Percentiles rank a stretch among this genome's conserved stretches.
These are phyloP conservation scores for Acacia concinna DNA, from an alignment of 331 rosid genomes.

Conservation along the genomic window DNA sequence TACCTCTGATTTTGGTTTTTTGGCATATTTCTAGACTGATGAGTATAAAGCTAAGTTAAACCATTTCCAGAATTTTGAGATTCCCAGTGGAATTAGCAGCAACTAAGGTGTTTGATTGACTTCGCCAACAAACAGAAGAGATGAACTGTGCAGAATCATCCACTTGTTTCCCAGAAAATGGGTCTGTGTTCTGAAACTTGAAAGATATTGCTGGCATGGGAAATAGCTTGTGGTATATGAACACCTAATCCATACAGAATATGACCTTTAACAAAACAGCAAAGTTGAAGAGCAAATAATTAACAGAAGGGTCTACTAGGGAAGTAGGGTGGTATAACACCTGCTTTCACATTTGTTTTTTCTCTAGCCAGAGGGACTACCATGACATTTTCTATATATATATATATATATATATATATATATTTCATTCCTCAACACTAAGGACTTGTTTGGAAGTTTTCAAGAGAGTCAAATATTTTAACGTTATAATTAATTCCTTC, in stretches of 20 bases:
- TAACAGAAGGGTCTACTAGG: background rate
- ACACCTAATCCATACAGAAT: conserved; percentile 60
- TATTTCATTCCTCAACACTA: background rate
- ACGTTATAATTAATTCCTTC: background rate
- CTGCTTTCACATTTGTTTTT: background rate
- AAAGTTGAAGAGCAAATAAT: conserved; percentile 8
- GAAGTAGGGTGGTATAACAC: background rate
- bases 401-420: background rate
- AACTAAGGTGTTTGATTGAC: conserved; percentile 75
- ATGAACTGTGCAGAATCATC: conserved; percentile 76
- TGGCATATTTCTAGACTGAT: conserved; percentile 26
- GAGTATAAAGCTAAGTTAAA: conserved; percentile 36
- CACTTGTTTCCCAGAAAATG: conserved; percentile 63
- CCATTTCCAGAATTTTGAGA: conserved; percentile 93
- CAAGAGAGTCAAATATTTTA: background rate
- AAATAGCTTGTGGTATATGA: conserved; percentile 90
- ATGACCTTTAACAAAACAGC: conserved; percentile 22
- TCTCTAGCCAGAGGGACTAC: background rate
- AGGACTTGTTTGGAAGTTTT: background rate
- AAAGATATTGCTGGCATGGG: conserved; percentile 91
- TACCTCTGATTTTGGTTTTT: background rate
- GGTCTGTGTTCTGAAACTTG: conserved; percentile 79
- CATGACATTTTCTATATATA: background rate
- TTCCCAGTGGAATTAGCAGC: conserved; percentile 94
- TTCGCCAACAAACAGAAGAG: conserved; percentile 91